phyloP scores from a whole-genome alignment of 2,329 filamentous ascomycete genomes.

The Microcera coccophila region DNA sequence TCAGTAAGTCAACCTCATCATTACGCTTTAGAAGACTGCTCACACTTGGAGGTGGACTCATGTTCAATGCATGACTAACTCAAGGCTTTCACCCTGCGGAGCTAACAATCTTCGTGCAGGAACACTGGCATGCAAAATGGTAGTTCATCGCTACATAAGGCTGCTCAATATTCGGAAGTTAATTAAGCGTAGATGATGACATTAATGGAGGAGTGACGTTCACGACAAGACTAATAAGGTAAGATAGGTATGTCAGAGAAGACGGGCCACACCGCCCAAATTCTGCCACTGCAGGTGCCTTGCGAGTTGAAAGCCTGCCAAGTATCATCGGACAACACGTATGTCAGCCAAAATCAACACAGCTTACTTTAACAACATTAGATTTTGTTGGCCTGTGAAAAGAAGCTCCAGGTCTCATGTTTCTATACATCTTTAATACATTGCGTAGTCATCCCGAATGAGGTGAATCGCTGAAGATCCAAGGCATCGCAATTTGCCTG shows the following conservation, averaged over 20 bases:
- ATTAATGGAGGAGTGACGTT: slow-evolving; percentile 1
- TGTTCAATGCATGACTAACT: slow-evolving; percentile 18
- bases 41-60: slow-evolving; percentile 28
- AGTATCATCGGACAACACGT: background rate
- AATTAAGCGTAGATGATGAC: background rate
- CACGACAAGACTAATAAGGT: background rate
- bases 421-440: background rate
- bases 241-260: slow-evolving; percentile 7
- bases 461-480: no score
- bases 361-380: slow-evolving; percentile 5
- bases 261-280: slow-evolving; percentile 4
- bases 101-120: background rate
- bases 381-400: slow-evolving; percentile 2
- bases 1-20: background rate
- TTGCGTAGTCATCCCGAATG: no score
- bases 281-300: no score
- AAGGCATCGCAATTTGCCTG: no score
- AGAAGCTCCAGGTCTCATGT: slow-evolving; percentile 4
- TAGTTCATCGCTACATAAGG: background rate
- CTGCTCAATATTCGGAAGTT: slow-evolving; percentile 3
- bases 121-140: slow-evolving; percentile 2
- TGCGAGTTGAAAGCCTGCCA: no score
- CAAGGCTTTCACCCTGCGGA: slow-evolving; percentile 2
- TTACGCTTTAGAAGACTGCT: slow-evolving; percentile 5
- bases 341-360: background rate